Conservation (phyloP, 192 early-diverging fungal species). For the Powellomyces hirtus region DNA sequence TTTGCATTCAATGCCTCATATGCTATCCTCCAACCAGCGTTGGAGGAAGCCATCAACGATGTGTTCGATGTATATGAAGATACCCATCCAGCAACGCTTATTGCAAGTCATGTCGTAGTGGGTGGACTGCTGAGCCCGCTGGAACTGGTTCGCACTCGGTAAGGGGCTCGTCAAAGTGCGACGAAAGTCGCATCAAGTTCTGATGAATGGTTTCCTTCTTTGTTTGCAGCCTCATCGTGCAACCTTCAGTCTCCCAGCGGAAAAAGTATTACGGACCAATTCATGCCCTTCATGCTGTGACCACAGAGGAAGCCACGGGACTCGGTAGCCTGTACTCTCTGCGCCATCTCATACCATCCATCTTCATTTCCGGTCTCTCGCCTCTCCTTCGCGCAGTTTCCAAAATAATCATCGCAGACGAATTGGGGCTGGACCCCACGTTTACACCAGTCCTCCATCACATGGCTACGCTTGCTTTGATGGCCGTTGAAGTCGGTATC, state of each 20-base stretch:
- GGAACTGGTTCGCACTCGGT: conserved; percentile 86
- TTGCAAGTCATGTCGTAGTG: conserved; percentile 70
- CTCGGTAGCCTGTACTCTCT: conserved; percentile 45
- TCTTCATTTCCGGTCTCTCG: conserved; percentile 68
- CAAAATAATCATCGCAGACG: conserved; percentile 35
- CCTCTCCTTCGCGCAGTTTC: conserved; percentile 37
- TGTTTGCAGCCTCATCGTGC: conserved; percentile 68
- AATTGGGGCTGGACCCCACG: conserved; percentile 41
- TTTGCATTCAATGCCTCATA: conserved; percentile 76
- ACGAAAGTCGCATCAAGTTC: background rate
- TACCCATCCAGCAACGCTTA: conserved; percentile 71
- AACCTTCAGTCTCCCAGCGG: conserved; percentile 67
- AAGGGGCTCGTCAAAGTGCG: conserved; percentile 14
- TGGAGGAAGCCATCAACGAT: conserved; percentile 89
- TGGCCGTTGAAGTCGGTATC: conserved; percentile 71
- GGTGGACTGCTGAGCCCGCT: conserved; percentile 85
- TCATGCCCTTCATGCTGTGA: conserved; percentile 73
- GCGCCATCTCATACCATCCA: conserved; percentile 71
- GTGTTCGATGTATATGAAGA: conserved; percentile 89
- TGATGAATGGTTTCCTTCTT: background rate
- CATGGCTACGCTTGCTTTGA: conserved; percentile 62
- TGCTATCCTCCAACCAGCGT: conserved; percentile 73
- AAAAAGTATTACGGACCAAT: conserved; percentile 80
- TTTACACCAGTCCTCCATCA: conserved; percentile 71
- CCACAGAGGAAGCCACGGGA: conserved; percentile 64